Evolutionary conservation across 208 protist species (phyloP), one percentile per base, ranked within the genome.

Genomic region (Balamuthia mandrillaris): DNA sequence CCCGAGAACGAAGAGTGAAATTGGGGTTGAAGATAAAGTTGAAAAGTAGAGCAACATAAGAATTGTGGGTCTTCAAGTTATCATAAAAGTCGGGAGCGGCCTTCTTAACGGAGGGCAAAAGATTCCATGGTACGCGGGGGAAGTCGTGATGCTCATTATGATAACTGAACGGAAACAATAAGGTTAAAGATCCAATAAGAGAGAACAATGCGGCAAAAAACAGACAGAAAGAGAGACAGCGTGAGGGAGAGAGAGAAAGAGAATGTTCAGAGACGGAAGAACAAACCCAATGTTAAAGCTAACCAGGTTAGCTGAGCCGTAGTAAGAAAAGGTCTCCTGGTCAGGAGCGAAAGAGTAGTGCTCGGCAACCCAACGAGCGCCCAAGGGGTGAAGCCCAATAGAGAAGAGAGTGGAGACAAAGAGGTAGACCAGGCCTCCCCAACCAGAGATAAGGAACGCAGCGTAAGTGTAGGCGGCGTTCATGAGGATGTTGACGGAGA

Each of bases 61-160:
- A 96, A 52, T 93, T 88, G 49, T 95, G 94, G 41, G 87, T 58
- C 35, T 90, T 52, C 29, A 97, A 86, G 65, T 92, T 84, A 72
- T 96, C 91, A 90, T 98, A 98, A 78, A 95, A 98, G 87, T 98
- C 96, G 16, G 95, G 94, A 0, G 97, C 97, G 61, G 97, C 96
- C 14, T 83, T 84, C 41, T 91, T 91, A 47, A 98, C 85, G 74
- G 93, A 68, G 24, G 91, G 93, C 74, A 98, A 90, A 33, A 89
- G 88, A 24, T 88, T 93, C 94, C 96, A 96, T 31, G 96, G 93
- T 77, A 98, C 94, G 84, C 95, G 94, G n/a, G 96, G 95, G 84
- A 98, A 98, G 88, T 98, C 97, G 87, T 98, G 97, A 89, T 98
- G 97, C 91, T 98, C 96, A 39, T 97, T 96, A 88, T 98, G 97